Percentiles rank a stretch among this genome's conserved stretches.
Conservation (phyloP, 352 stramenopile genomes). For the Globisporangium perplexum region DNA sequence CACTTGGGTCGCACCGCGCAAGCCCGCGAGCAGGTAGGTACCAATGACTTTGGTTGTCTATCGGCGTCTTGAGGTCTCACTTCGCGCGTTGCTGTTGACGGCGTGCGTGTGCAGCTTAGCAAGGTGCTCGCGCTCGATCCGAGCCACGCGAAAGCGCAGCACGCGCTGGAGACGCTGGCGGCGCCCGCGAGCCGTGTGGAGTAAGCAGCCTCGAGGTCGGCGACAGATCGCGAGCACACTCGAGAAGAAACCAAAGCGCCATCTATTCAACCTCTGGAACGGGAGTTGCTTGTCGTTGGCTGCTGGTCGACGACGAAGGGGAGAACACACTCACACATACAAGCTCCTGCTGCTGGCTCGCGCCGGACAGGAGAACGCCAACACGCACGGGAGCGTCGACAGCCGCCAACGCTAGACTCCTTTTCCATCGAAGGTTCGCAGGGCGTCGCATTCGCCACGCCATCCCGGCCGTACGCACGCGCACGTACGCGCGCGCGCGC, state of each 20-base stretch:
- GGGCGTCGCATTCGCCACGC: constrained; percentile 1
- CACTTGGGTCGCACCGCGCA: constrained; percentile 21
- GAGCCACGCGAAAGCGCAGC: constrained; percentile 25
- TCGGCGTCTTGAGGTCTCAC: too few relatives aligned
- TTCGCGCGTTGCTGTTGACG: too few relatives aligned
- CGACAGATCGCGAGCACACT: not conserved
- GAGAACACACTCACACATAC: constrained; percentile 8
- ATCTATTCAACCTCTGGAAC: constrained; percentile 7
- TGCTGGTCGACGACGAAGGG: constrained; percentile 1
- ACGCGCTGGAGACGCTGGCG: constrained; percentile 14
- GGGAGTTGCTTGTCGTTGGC: constrained; percentile 5
- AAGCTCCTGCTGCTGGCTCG: constrained; percentile 8
- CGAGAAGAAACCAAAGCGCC: not conserved
- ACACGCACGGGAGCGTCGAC: constrained; percentile 8
- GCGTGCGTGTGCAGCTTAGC: constrained; percentile 23
- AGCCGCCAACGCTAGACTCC: constrained; percentile 10
- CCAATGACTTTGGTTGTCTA: too few relatives aligned
- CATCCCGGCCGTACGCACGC: not conserved
- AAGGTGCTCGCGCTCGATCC: constrained; percentile 31
- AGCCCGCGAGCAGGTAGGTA: constrained; percentile 27
- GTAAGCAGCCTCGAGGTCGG: not conserved
- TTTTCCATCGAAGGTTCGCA: constrained; percentile 16
- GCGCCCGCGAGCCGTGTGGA: not conserved
- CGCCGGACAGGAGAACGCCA: constrained; percentile 12
- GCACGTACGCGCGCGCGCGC: not conserved